phyloP scores from a whole-genome alignment of 768 basidiomycete species.

The Dentipellis sp. region DNA sequence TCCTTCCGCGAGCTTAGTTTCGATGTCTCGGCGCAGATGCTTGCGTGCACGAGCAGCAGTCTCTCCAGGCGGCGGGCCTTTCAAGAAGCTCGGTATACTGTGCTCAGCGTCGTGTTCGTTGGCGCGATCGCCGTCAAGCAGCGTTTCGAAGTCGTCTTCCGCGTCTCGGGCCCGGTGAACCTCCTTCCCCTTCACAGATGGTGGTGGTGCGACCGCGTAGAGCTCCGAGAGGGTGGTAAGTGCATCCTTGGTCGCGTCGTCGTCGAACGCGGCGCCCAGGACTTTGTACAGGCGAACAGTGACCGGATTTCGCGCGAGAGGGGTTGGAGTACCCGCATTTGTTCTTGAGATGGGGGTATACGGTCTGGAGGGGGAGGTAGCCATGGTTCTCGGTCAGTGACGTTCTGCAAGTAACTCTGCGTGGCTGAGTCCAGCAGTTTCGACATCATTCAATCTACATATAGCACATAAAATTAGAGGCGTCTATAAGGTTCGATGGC shows the following conservation, averaged over 20 bases:
- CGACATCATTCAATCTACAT: too few species aligned
- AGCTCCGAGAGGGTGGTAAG: slow-evolving; percentile 75
- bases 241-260: slow-evolving; percentile 70
- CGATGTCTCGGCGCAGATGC: slow-evolving; percentile 77
- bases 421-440: too few species aligned
- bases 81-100: slow-evolving; percentile 16
- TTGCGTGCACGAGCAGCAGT: slow-evolving; percentile 68
- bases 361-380: not conserved
- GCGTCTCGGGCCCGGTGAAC: slow-evolving; percentile 24
- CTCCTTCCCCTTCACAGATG: slow-evolving; percentile 26
- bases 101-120: slow-evolving; percentile 5
- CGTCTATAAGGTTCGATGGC: slow-evolving; percentile 29
- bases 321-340: slow-evolving; percentile 10
- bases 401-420: too few species aligned
- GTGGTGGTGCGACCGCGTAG: slow-evolving; percentile 34
- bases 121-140: slow-evolving; percentile 2
- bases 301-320: slow-evolving; percentile 53
- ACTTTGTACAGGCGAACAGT: slow-evolving; percentile 89
- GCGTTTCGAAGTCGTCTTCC: slow-evolving; percentile 7
- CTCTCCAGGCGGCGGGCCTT: slow-evolving; percentile 42
- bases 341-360: too few species aligned
- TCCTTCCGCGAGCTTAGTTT: slow-evolving; percentile 71
- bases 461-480: too few species aligned
- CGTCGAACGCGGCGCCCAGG: slow-evolving; percentile 71
- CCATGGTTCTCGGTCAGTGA: not conserved